phyloP scores from a whole-genome alignment of 2,329 filamentous ascomycete species.

The Magnaporthiopsis incrustans region DNA sequence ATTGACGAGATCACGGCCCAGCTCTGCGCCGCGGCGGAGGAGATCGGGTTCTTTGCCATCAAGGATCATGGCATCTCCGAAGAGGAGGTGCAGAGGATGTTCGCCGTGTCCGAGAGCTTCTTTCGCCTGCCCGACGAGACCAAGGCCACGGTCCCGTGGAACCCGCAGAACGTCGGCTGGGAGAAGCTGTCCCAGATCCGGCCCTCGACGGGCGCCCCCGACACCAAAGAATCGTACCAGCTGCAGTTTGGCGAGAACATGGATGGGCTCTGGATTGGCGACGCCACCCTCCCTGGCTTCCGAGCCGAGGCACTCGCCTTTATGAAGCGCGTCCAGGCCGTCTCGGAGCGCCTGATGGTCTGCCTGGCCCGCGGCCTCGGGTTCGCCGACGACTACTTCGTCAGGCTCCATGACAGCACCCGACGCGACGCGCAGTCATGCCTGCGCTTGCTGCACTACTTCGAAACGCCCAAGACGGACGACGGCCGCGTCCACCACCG shows the following conservation, averaged over 20 bases:
- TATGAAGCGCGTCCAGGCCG: slow-evolving; percentile 25
- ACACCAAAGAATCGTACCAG: slow-evolving; percentile 51
- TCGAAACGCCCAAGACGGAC: slow-evolving; percentile 25
- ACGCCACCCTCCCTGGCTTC: slow-evolving; percentile 30
- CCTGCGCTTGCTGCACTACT: slow-evolving; percentile 22
- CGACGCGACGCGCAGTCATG: slow-evolving; percentile 43
- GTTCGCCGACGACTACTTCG: slow-evolving; percentile 45
- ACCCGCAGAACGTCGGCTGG: slow-evolving; percentile 43
- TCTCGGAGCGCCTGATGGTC: slow-evolving; percentile 45
- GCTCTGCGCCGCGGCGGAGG: slow-evolving; percentile 45
- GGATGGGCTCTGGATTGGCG: slow-evolving; percentile 4
- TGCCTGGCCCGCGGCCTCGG: slow-evolving; percentile 47
- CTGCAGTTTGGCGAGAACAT: slow-evolving; percentile 38
- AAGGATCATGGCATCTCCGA: slow-evolving; percentile 36
- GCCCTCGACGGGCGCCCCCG: slow-evolving; percentile 45
- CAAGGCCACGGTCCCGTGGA: slow-evolving; percentile 44
- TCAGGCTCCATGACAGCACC: slow-evolving; percentile 40
- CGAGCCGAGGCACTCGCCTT: slow-evolving; percentile 32
- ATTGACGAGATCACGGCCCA: slow-evolving; percentile 45
- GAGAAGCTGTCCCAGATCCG: slow-evolving; percentile 48
- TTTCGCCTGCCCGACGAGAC: slow-evolving; percentile 40
- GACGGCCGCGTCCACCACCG: slow-evolving; percentile 36
- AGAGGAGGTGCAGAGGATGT: slow-evolving; percentile 35
- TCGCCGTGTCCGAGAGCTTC: slow-evolving; percentile 32
- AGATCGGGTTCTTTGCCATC: slow-evolving; percentile 50